A percentile compares a stretch with the other conserved stretches of the same genome.
These are phyloP conservation scores for Cordyceps farinosa DNA, from an alignment of 2,329 filamentous ascomycete genomes.

Conservation along the genomic window DNA sequence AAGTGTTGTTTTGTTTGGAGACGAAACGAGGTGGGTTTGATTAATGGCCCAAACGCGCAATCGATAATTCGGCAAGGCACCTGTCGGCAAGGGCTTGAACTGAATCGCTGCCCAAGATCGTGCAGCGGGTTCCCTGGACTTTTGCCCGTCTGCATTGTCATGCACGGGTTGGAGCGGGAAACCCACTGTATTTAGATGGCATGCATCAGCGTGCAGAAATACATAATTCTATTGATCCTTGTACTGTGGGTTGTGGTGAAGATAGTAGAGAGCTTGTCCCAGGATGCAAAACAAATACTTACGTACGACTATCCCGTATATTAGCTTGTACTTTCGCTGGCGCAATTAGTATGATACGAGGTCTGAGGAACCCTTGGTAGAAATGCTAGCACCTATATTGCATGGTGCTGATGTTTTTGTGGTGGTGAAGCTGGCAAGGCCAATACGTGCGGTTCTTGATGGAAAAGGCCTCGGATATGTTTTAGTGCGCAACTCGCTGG, in stretches of 20 bases:
- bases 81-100: neutral
- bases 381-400: too few relatives aligned
- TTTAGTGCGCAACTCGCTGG: neutral
- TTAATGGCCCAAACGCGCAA: neutral
- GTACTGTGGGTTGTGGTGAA: neutral
- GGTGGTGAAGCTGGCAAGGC: too few relatives aligned
- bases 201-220: slow-evolving; percentile 12
- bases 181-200: slow-evolving; percentile 3
- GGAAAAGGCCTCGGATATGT: neutral
- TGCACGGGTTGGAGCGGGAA: neutral
- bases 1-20: neutral
- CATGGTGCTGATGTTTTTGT: too few relatives aligned
- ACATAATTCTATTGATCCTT: neutral
- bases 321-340: too few relatives aligned
- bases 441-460: too few relatives aligned
- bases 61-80: neutral
- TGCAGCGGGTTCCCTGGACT: neutral
- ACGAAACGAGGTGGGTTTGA: neutral
- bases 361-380: too few relatives aligned
- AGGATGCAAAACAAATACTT: neutral
- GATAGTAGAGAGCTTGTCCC: neutral
- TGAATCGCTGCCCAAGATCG: slow-evolving; percentile 17
- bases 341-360: too few relatives aligned
- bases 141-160: neutral
- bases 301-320: too few relatives aligned